These are phyloP conservation scores for Talinum fruticosum DNA, from an alignment of 148 eudicot species.

Conservation along the genomic window DNA sequence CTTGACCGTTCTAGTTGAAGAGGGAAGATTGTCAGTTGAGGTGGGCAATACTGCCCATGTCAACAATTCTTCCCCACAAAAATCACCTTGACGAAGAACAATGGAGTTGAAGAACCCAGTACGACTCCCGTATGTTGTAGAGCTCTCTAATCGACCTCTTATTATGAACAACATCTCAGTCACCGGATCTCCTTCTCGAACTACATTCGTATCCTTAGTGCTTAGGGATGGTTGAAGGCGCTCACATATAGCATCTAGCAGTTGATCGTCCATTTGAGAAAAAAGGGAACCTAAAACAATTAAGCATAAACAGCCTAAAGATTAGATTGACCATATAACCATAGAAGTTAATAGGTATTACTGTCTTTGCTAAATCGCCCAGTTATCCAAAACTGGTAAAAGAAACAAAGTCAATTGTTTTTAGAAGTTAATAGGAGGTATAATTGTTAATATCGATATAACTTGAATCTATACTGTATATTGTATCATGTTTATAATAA, in stretches of 20 bases:
- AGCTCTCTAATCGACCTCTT: conserved; percentile 81
- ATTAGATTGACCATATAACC: background rate
- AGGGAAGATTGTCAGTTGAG: conserved; percentile 57
- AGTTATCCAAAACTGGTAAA: too few species aligned
- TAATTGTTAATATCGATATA: too few species aligned
- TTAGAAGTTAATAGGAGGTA: too few species aligned
- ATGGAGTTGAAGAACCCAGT: conserved; percentile 81
- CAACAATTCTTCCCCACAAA: conserved; percentile 82
- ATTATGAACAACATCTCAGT: conserved; percentile 79
- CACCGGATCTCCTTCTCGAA: conserved; percentile 90
- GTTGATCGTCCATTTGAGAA: conserved; percentile 86
- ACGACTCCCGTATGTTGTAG: conserved; percentile 87
- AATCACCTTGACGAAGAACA: conserved; percentile 69
- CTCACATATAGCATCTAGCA: conserved; percentile 83
- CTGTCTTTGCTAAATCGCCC: too few species aligned
- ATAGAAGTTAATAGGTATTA: too few species aligned
- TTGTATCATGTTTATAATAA: too few species aligned
- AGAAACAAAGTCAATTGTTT: too few species aligned
- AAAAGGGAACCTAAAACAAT: conserved; percentile 65
- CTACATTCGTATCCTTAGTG: conserved; percentile 69
- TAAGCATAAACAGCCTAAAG: background rate
- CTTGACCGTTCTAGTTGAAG: conserved; percentile 78
- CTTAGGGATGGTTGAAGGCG: conserved; percentile 63
- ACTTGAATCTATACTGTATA: too few species aligned
- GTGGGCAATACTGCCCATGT: conserved; percentile 79